A percentile compares a stretch with the other conserved stretches of the same genome.
Conservation (phyloP, 495 filamentous ascomycete genomes). For the Friedmanniomyces endolithicus region DNA sequence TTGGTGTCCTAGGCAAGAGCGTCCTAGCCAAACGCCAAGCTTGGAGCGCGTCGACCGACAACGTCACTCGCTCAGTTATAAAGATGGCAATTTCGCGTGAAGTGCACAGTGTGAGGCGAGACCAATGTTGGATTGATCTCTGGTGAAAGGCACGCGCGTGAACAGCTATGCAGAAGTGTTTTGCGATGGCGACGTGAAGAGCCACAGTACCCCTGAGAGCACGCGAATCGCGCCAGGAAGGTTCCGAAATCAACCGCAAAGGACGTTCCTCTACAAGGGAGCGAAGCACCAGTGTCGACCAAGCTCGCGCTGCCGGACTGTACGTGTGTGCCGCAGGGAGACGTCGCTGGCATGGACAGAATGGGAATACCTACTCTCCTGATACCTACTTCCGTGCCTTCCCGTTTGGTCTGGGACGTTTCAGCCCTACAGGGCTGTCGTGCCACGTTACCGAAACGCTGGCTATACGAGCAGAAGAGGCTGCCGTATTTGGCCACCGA, state of each 20-base stretch:
- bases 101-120: not conserved
- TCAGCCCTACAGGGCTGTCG: not conserved
- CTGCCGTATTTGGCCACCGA: too few species aligned
- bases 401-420: not conserved
- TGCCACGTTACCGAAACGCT: not conserved
- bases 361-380: not conserved
- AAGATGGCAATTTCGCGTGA: not conserved
- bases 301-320: constrained; percentile 61
- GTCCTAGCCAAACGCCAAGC: constrained; percentile 1
- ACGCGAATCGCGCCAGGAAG: too few species aligned
- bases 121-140: constrained; percentile 10
- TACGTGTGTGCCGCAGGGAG: constrained; percentile 37
- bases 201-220: constrained; percentile 3
- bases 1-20: not conserved
- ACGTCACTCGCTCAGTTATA: constrained; percentile 14
- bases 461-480: too few species aligned
- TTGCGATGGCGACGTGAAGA: constrained; percentile 1
- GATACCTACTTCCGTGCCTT: not conserved
- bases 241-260: too few species aligned
- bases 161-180: not conserved
- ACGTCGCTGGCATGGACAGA: not conserved
- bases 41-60: not conserved
- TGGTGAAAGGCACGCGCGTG: not conserved
- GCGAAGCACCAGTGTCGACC: constrained; percentile 44
- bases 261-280: constrained; percentile 73